phyloP scores from a whole-genome alignment of 75 land plant genomes.

The Sequoia sempervirens region DNA sequence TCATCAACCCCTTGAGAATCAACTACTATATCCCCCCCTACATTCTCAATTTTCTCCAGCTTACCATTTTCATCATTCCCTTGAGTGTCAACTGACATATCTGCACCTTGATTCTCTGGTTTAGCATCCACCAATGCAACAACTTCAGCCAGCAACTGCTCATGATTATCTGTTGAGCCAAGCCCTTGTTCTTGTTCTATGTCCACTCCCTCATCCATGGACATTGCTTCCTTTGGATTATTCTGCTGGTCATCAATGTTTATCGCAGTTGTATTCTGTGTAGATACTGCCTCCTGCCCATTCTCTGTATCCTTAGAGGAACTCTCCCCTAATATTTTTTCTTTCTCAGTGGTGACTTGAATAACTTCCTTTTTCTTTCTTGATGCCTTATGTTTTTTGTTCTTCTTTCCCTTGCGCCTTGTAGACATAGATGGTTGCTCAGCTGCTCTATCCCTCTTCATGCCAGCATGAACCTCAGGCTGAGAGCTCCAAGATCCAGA shows the following conservation, averaged over 20 bases:
- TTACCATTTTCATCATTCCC: background rate
- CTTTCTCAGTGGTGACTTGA: background rate
- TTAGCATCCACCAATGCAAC: background rate
- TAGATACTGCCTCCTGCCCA: background rate
- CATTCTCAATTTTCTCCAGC: background rate
- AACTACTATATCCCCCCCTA: background rate
- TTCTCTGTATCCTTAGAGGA: background rate
- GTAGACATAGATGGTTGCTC: slow-evolving; percentile 6
- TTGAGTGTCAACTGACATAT: background rate
- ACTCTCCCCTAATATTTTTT: slow-evolving; percentile 1
- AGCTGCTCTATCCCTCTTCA: slow-evolving; percentile 21
- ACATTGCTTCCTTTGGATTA: background rate
- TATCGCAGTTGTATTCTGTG: background rate
- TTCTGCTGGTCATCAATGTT: background rate
- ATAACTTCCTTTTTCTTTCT: background rate
- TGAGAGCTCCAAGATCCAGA: slow-evolving; percentile 3
- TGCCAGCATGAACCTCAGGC: slow-evolving; percentile 31
- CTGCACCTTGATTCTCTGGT: background rate
- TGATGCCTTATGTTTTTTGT: background rate
- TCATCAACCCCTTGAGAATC: background rate
- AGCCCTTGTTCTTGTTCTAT: background rate
- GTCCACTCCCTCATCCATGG: background rate
- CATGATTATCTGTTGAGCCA: background rate
- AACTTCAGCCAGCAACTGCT: background rate
- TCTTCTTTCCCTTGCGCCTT: slow-evolving; percentile 4